Evolutionary conservation across 2,329 filamentous ascomycete species (phyloP).

Genomic region (Xylariaceae sp.): DNA sequence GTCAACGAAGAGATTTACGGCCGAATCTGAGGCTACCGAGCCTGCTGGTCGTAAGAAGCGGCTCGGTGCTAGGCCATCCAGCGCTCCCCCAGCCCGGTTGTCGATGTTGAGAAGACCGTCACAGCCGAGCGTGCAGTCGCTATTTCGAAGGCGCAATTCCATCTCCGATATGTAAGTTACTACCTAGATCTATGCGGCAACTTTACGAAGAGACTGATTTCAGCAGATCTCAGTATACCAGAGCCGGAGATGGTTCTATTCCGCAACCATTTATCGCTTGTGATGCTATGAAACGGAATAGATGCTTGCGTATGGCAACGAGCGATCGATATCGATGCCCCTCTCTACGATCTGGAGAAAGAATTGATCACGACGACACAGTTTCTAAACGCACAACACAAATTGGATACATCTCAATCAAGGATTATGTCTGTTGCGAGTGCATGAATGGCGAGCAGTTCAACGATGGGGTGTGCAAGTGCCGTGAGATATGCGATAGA

Average conservation of each 20-base stretch:
- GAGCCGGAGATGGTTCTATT: constrained; percentile 46
- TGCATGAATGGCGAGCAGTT: constrained; percentile 50
- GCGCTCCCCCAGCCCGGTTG: constrained; percentile 11
- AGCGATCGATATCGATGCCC: constrained; percentile 50
- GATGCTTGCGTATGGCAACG: constrained; percentile 42
- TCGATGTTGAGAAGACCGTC: constrained; percentile 22
- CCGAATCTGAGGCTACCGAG: constrained; percentile 21
- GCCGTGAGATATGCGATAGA: constrained; percentile 47
- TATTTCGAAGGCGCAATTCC: constrained; percentile 18
- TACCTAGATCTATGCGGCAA: constrained; percentile 2
- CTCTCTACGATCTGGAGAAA: constrained; percentile 47
- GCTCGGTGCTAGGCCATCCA: constrained; percentile 20
- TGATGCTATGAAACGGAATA: constrained; percentile 53
- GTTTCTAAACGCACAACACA: constrained; percentile 51
- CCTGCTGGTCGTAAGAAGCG: constrained; percentile 22
- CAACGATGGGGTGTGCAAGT: constrained; percentile 48
- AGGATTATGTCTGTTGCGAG: constrained; percentile 55
- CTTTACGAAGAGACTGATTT: constrained; percentile 19
- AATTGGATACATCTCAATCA: constrained; percentile 45
- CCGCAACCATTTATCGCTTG: constrained; percentile 54
- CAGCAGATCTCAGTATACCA: constrained; percentile 39
- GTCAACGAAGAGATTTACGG: constrained; percentile 24
- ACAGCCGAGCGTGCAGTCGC: constrained; percentile 24
- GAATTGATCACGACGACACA: constrained; percentile 48
- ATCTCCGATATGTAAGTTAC: constrained; percentile 33